Evolutionary conservation across 2,329 filamentous ascomycete species (phyloP).

Genomic region (Pyrenochaeta sp.): DNA sequence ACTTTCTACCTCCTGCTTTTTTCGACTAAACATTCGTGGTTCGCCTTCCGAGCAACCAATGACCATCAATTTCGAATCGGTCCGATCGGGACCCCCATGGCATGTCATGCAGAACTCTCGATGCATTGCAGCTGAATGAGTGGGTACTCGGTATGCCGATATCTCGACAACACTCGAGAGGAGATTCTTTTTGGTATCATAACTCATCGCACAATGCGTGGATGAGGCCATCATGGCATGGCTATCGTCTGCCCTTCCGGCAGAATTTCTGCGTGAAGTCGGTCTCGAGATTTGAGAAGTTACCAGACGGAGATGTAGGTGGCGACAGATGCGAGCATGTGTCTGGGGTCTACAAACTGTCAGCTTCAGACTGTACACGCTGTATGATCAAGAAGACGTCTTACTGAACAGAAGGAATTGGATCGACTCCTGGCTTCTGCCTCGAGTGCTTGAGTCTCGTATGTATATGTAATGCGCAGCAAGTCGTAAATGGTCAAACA

Average conservation of each 20-base stretch:
- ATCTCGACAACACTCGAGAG: neutral
- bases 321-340: conserved; percentile 29
- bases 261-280: conserved; percentile 40
- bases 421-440: conserved; percentile 27
- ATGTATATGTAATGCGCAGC: conserved; percentile 45
- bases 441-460: conserved; percentile 38
- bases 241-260: conserved; percentile 12
- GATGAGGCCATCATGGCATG: neutral
- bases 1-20: neutral
- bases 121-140: conserved; percentile 1
- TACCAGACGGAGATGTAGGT: conserved; percentile 13
- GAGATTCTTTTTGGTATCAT: neutral
- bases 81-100: neutral
- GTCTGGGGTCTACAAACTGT: conserved; percentile 31
- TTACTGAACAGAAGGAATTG: conserved; percentile 36
- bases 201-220: neutral
- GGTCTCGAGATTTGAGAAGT: conserved; percentile 34
- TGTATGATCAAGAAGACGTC: conserved; percentile 3
- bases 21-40: neutral
- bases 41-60: neutral
- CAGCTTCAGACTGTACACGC: neutral
- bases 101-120: neutral
- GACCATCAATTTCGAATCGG: neutral
- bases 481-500: conserved; percentile 42
- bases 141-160: neutral